Percentiles rank a stretch among this genome's conserved stretches.
These are phyloP conservation scores for Arthrobotrys musiformis DNA, from an alignment of 2,329 filamentous ascomycete species.

Conservation along the genomic window DNA sequence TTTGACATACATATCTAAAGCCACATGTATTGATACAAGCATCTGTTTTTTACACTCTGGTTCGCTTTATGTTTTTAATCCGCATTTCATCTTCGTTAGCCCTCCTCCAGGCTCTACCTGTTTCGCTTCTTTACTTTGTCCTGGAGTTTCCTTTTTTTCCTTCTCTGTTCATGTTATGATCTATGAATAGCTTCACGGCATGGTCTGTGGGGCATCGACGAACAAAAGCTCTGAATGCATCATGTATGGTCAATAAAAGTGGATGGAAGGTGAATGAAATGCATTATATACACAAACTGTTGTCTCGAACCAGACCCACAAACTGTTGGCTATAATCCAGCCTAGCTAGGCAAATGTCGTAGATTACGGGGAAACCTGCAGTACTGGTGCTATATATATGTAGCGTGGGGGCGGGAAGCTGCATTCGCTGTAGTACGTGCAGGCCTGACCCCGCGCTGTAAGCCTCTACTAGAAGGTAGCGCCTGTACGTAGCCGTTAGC, in stretches of 20 bases:
- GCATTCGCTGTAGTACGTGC: neutral
- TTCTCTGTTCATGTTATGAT: constrained; percentile 40
- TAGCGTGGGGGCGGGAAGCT: constrained; percentile 2
- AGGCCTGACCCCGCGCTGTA: neutral
- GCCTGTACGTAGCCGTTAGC: neutral
- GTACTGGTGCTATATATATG: too few relatives aligned
- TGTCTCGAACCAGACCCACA: too few relatives aligned
- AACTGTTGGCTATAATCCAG: too few relatives aligned
- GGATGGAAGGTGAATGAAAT: constrained; percentile 31
- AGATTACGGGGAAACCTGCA: too few relatives aligned
- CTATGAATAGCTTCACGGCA: constrained; percentile 19
- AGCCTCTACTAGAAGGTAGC: neutral
- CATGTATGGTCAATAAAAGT: constrained; percentile 45
- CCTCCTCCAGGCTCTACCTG: constrained; percentile 20
- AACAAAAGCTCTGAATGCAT: constrained; percentile 46
- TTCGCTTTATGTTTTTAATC: constrained; percentile 43
- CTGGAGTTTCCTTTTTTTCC: constrained; percentile 33
- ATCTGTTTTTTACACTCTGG: constrained; percentile 18
- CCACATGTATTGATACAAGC: constrained; percentile 24
- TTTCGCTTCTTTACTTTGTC: constrained; percentile 33
- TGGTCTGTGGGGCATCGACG: constrained; percentile 21
- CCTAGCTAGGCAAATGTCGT: too few relatives aligned
- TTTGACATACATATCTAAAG: neutral
- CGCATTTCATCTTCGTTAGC: constrained; percentile 34
- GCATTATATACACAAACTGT: constrained; percentile 23